Percentiles rank a stretch among this genome's conserved stretches.
These are phyloP conservation scores for Artemisia annua DNA, from an alignment of 129 eudicot genomes.

Conservation along the genomic window DNA sequence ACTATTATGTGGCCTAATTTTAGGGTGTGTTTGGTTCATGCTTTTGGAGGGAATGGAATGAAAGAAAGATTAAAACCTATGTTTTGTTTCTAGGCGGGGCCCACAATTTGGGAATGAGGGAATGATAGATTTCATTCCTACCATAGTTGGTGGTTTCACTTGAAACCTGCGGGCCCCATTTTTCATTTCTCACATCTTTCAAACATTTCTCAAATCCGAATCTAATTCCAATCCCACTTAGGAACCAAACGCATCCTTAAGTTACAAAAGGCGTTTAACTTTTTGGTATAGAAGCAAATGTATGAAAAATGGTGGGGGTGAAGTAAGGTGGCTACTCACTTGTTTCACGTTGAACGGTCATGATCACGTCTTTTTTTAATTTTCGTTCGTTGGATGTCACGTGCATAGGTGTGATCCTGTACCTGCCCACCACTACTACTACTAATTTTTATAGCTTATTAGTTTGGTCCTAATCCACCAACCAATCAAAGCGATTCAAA, in stretches of 20 bases:
- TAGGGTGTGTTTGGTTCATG: no score
- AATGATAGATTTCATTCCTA: no score
- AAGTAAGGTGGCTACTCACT: conserved; percentile 29
- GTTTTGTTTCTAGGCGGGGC: no score
- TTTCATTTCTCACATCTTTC: no score
- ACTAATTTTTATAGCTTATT: not conserved
- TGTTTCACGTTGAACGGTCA: conserved; percentile 29
- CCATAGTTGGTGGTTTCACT: no score
- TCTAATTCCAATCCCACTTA: no score
- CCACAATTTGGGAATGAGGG: no score
- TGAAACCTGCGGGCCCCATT: no score
- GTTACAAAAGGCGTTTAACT: not conserved
- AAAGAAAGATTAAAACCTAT: no score
- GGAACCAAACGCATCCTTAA: no score
- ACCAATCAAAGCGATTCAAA: conserved; percentile 25
- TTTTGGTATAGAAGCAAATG: not conserved
- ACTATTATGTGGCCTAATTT: not conserved
- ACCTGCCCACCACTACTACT: conserved; percentile 23
- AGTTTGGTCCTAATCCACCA: conserved; percentile 7
- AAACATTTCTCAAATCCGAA: no score
- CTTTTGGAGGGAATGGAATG: no score
- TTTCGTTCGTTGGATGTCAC: conserved; percentile 28
- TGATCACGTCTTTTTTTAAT: conserved; percentile 10
- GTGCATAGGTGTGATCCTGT: conserved; percentile 30
- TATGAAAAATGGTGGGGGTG: not conserved